These are phyloP conservation scores for Lentinula guzmanii DNA, from an alignment of 768 basidiomycete species.

Conservation along the genomic window DNA sequence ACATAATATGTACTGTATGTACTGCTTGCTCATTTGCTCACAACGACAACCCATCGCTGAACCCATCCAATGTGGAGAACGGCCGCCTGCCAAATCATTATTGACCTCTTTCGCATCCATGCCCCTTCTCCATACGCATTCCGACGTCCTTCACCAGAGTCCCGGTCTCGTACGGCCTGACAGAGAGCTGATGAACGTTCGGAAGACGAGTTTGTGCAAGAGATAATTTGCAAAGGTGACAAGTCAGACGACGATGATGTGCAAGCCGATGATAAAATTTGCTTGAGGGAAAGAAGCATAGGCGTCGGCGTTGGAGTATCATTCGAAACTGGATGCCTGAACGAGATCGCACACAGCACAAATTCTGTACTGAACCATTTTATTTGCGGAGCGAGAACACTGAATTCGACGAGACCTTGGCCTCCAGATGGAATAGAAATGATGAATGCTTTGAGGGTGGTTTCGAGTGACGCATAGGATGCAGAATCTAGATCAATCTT, in stretches of 20 bases:
- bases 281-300: conserved; percentile 29
- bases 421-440: conserved; percentile 13
- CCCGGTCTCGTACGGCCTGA: conserved; percentile 21
- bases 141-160: conserved; percentile 20
- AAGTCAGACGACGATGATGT: conserved; percentile 21
- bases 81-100: neutral
- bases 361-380: conserved; percentile 27
- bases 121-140: conserved; percentile 30
- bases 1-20: too few relatives aligned
- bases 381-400: conserved; percentile 30
- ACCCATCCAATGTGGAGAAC: neutral
- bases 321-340: conserved; percentile 22
- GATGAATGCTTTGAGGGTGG: conserved; percentile 15
- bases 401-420: conserved; percentile 25
- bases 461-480: conserved; percentile 12
- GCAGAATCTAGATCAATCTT: conserved; percentile 11
- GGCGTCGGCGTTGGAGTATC: conserved; percentile 25
- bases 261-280: conserved; percentile 22
- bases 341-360: conserved; percentile 38
- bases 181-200: conserved; percentile 17
- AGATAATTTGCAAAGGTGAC: conserved; percentile 35
- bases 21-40: neutral
- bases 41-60: neutral
- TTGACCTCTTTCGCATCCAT: neutral
- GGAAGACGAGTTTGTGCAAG: conserved; percentile 18